These are phyloP conservation scores for Cryptosporidium bovis DNA, from an alignment of 169 alveolate genomes.

Conservation along the genomic window DNA sequence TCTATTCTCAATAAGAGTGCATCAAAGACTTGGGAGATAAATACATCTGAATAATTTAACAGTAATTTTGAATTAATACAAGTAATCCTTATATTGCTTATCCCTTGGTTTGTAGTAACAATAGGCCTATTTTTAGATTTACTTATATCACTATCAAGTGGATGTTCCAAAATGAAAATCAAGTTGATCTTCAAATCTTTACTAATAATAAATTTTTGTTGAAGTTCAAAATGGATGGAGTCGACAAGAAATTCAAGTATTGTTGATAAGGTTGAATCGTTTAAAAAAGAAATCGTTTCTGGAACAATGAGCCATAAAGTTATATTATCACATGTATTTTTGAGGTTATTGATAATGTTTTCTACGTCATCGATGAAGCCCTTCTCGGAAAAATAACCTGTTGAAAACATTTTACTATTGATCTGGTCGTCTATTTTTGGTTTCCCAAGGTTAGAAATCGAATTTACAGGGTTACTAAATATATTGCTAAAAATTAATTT, in stretches of 20 bases:
- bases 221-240: conserved; percentile 4
- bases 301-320: conserved; percentile 41
- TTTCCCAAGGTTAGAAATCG: background rate
- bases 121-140: background rate
- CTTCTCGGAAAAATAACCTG: background rate
- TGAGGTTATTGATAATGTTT: conserved; percentile 18
- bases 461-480: background rate
- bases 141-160: background rate
- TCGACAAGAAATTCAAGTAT: conserved; percentile 8
- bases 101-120: conserved; percentile 28
- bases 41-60: conserved; percentile 40
- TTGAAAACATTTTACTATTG: background rate
- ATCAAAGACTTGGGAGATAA: conserved; percentile 3
- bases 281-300: background rate
- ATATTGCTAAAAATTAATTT: conserved; percentile 21
- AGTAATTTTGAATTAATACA: conserved; percentile 48
- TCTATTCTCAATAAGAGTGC: conserved; percentile 15
- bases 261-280: background rate
- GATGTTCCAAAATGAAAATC: conserved; percentile 20
- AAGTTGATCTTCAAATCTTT: conserved; percentile 14
- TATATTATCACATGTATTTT: conserved; percentile 8
- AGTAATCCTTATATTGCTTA: conserved; percentile 12
- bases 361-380: background rate
- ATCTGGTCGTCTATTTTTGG: background rate
- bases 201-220: conserved; percentile 11